phyloP scores from a whole-genome alignment of 805 yeast species.

The Jamesozyma hellenica region DNA sequence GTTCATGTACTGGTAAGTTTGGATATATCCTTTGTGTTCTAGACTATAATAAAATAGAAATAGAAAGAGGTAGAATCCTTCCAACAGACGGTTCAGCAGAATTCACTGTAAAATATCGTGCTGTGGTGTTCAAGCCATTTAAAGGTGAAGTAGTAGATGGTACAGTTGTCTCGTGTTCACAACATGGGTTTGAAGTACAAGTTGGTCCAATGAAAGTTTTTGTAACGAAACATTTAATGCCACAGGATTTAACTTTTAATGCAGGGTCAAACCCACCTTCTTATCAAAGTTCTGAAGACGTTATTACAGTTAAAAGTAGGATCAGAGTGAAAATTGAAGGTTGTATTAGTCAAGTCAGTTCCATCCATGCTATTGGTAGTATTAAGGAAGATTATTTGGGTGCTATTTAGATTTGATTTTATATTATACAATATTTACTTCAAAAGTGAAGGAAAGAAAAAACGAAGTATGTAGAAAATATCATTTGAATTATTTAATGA shows the following conservation, averaged over 20 bases:
- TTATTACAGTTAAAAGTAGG: conserved; percentile 86
- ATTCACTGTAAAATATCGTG: conserved; percentile 90
- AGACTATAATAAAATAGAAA: conserved; percentile 89
- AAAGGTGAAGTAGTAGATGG: conserved; percentile 99
- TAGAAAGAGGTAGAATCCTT: conserved; percentile 84
- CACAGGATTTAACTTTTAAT: conserved; percentile 84
- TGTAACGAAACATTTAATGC: conserved; percentile 89
- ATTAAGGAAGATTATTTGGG: conserved; percentile 97
- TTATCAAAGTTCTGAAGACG: conserved; percentile 88
- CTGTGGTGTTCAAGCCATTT: conserved; percentile 96
- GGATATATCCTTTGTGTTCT: conserved; percentile 94
- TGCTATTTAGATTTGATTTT: conserved; percentile 34
- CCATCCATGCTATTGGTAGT: conserved; percentile 94
- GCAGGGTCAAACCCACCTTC: conserved; percentile 99
- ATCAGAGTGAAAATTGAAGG: conserved; percentile 94
- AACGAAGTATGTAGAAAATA: too few relatives aligned
- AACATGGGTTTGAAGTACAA: conserved; percentile 94
- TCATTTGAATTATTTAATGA: too few relatives aligned
- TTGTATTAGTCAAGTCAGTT: conserved; percentile 93
- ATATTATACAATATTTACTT: too few relatives aligned
- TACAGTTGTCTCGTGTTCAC: conserved; percentile 84
- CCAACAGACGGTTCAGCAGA: conserved; percentile 93
- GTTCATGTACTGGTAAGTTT: conserved; percentile 97
- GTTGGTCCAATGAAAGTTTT: conserved; percentile 95
- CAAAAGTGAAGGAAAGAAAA: too few relatives aligned